Evolutionary conservation across 2,329 filamentous ascomycete genomes (phyloP), one percentile per base, ranked within the genome.

Genomic region (Exophiala lecanii-corni): DNA sequence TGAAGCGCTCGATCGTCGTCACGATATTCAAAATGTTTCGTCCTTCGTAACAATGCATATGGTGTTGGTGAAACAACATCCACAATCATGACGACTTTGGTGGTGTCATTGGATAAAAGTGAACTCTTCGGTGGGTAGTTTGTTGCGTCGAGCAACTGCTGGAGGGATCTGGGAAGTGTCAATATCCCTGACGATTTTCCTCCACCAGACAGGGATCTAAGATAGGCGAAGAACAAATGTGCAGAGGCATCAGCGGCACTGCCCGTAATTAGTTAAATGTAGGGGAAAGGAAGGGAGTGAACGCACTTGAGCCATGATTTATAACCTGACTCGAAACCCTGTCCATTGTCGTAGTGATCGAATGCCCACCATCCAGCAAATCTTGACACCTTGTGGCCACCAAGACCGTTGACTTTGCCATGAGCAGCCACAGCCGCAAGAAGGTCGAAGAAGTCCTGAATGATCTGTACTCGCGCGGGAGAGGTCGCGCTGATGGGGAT

Each of bases 311-410:
- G 73, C 89, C 92, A 98, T 33, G 80, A 79, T 60, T 85, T 86
- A 67, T 98, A 98, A 41, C 91, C 89, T 30, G 87, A 87, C 55
- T 97, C 92, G 57, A 98, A 98, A 12, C 92, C 92, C 61, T 85
- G 91, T 31, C 85, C 86, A 5, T 81, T 81, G 61, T 97, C 89
- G 35, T 74, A 78, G 55, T 94, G 87, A 59, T 96, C 91, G 62
- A 98, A 98, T 1, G 91, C 89, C 92, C 92, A 98, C 92, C 92
- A 98, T 34, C 89, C 89, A 30, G 91, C 92, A 76, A 94, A 87
- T 54, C 92, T 80, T 7, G 92, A 97, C 41, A 98, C 76, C 64
- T 97, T 97, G 52, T 89, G 81, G 18, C 92, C 92, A 48, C 89
- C 87, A 51, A 98, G 79, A 32, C 92, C 92, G 62, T 98, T 98